Evolutionary conservation across 2,329 filamentous ascomycete genomes (phyloP), one percentile per base, ranked within the genome.

Genomic region (Xylaria sp.): DNA sequence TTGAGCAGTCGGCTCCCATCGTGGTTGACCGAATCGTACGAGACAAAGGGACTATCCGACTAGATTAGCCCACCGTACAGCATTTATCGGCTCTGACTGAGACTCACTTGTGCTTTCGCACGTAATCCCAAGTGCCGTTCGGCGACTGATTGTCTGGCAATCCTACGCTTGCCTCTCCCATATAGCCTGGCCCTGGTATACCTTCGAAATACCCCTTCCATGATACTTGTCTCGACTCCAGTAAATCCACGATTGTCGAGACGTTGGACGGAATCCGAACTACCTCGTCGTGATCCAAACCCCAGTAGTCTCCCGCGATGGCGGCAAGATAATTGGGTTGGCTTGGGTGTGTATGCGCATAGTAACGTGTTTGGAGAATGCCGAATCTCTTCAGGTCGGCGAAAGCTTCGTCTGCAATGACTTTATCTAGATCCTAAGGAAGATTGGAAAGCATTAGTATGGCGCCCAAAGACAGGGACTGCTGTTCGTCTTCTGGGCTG

Each of bases 1-100:
- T 84, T 82, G 37, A 82, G 79, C 1, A 89, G 78, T 19, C 89
- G 83, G 51, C 67, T 69, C 2, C 78, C 78, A 28, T 78, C 70
- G 42, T 68, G 70, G 59, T 73, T 76, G 59, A 81, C 69, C 63
- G 77, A 79, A 69, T 80, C 78, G 55, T 75, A 80, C 2, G 78
- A 78, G 33, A 79, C 76, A 47, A 79, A 79, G 4, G 78, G 79
- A 60, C 77, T 79, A 60, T 51, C 42, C 6, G 7, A 7, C 33
- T 37, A 15, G 35, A 37, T 67, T 42, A 56, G 59, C 21, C 51
- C 12, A 19, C 7, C 12, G n/a, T 9, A 15, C 3, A 38, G 0
- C 12, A 25, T 21, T 40, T n/a, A n/a, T 8, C 17, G 11, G 33
- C 33, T 14, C 11, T 21, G 11, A 8, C 17, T 19, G 45, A 35